These are phyloP conservation scores for Aspergillus brasiliensis DNA, from an alignment of 2,329 filamentous ascomycete species.

Conservation along the genomic window DNA sequence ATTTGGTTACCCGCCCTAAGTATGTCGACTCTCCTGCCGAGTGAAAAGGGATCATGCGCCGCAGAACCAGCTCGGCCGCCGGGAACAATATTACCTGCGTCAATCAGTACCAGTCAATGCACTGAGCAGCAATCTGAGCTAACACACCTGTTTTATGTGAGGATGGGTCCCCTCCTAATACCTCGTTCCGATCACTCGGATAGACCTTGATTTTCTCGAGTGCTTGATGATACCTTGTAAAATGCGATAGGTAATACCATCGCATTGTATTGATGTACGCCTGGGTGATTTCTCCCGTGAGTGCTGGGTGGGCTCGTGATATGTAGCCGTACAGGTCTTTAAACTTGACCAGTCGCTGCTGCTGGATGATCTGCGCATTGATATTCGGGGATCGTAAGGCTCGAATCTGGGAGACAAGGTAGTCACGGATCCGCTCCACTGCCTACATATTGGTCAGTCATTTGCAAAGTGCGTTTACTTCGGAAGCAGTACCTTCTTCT, in stretches of 20 bases:
- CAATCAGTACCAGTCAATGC: conserved; percentile 9
- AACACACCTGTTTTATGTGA: conserved; percentile 59
- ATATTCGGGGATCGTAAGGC: conserved; percentile 91
- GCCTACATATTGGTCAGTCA: conserved; percentile 55
- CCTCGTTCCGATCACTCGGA: conserved; percentile 76
- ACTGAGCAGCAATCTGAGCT: neutral
- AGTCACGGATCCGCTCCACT: conserved; percentile 91
- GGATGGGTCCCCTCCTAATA: conserved; percentile 76
- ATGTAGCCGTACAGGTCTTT: conserved; percentile 88
- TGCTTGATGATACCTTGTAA: conserved; percentile 81
- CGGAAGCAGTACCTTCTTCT: conserved; percentile 64
- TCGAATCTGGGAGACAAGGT: conserved; percentile 92
- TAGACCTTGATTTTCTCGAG: conserved; percentile 85
- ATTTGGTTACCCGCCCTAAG: conserved; percentile 72
- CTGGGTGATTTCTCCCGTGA: conserved; percentile 86
- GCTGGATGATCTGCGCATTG: conserved; percentile 95
- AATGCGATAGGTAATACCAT: conserved; percentile 95
- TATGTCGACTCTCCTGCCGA: conserved; percentile 83
- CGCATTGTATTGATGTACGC: conserved; percentile 98
- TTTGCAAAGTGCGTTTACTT: neutral
- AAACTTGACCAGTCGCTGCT: conserved; percentile 84
- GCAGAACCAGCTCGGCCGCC: conserved; percentile 41
- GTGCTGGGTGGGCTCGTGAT: conserved; percentile 74
- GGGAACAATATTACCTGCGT: conserved; percentile 39
- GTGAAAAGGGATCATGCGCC: conserved; percentile 79